Evolutionary conservation across 257 asterid species (phyloP).

Genomic region (Solanum rostratum): DNA sequence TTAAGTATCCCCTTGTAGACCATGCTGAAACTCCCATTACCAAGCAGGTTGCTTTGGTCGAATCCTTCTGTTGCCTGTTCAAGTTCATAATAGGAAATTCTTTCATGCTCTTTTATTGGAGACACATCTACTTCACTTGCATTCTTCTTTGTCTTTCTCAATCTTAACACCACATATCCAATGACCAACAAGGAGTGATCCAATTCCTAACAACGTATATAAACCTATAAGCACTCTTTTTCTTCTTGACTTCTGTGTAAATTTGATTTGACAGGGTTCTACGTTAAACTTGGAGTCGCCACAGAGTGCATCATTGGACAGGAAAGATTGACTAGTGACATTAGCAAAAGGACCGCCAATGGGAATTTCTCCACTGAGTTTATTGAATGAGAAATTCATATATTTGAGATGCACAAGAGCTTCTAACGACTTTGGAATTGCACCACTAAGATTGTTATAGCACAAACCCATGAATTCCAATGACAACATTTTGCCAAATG

Average conservation of each 20-base stretch:
- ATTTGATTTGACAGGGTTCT: too few species aligned
- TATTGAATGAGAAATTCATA: neutral
- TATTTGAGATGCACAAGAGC: neutral
- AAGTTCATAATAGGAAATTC: too few species aligned
- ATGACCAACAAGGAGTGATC: neutral
- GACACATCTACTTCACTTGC: neutral
- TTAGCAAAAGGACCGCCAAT: too few species aligned
- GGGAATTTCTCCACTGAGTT: too few species aligned
- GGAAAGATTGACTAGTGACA: too few species aligned
- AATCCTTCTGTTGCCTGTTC: too few species aligned
- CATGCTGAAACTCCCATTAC: too few species aligned
- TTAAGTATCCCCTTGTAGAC: too few species aligned
- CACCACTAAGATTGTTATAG: neutral
- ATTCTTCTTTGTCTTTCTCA: neutral
- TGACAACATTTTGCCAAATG: neutral
- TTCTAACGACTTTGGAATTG: neutral
- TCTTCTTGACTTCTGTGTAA: too few species aligned
- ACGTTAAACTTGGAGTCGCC: too few species aligned
- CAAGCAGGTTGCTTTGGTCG: too few species aligned
- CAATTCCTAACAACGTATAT: neutral
- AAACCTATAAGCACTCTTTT: neutral
- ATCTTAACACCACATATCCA: neutral
- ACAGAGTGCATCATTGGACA: too few species aligned
- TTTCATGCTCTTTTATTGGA: neutral
- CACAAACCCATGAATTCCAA: neutral